Evolutionary conservation across 2,329 filamentous ascomycete species (phyloP), one percentile per base, ranked within the genome.

Genomic region (Colletotrichum neosansevieriae): DNA sequence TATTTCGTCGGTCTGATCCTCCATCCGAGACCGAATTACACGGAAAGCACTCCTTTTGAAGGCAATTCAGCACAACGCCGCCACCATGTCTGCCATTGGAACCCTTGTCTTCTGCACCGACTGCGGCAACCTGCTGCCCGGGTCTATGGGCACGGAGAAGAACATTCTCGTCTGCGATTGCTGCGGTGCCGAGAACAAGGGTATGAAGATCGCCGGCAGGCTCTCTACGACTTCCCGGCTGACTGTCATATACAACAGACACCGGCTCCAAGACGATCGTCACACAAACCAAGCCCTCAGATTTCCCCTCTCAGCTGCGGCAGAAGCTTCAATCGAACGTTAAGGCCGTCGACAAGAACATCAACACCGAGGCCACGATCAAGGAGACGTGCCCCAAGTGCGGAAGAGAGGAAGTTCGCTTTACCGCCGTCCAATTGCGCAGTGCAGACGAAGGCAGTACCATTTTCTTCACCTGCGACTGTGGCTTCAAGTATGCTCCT

Each of bases 381-480:
- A 82, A 87, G 69, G 85, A 91, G 77, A 89, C 86, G 50, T 98
- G 96, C 77, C 88, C 91, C 51, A 90, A 94, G 75, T 98, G 96
- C 78, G 93, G 91, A 15, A 85, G 89, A 60, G 90, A 89, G 60
- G 91, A 97, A 77, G 94, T 98, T 79, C 92, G 90, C 74, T 98
- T 91, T 78, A 92, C 93, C 57, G 92, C 92, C 3, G 89, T 94
- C 69, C 96, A 99, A 79, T 83, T 97, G 75, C 91, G 95, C 74
- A 91, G 94, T 84, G 96, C 95, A 62, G 96, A 99, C 79, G 95
- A 98, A 88, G 96, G 96, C 70, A 93, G 91, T 72, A 98, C 95
- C 0, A 89, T 97, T 62, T 97, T 98, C 76, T 97, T 94, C 81
- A 91, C 86, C 69, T 98, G 94, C 81, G 89, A 94, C 66, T 98